Base-by-base conservation (phyloP, 2,329 filamentous ascomycete species). In the Hymenoscyphus occultus region DNA sequence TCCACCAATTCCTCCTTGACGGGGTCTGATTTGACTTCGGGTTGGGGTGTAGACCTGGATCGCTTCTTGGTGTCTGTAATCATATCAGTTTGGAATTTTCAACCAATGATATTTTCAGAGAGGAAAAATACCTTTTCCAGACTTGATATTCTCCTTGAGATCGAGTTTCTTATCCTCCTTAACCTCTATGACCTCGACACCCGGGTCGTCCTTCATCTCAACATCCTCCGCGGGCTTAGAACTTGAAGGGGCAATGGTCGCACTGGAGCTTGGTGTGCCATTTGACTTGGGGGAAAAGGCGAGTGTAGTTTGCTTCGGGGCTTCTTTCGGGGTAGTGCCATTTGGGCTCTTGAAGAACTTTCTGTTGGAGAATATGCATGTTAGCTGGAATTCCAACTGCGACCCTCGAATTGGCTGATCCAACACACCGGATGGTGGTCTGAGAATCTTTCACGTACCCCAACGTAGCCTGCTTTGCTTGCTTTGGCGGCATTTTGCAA, bases 391-490 rank as follows among this genome's bases (percentile, higher is more conserved):
- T 16, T 9, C 28, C 19, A 60, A 9, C 42, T 13, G 65, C 22
- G 32, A 22, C 5, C 40, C 56, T 39, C 57, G 7, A n/a, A 66
- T 73, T 65, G 72, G 67, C 40, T 39, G 51, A 64, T 28, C 14
- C 57, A 62, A 79, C 80, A 78, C 86, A 93, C 90, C 88, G 85
- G 77, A 94, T 80, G 72, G 88, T 92, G 75, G 84, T 86, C 81
- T 94, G 91, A 69, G 83, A 83, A 73, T 87, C 80, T 78, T 86
- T 89, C 68, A 94, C 92, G 80, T 95, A 96, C 93, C 91, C 91
- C 77, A 96, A 80, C 67, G 91, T 96, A 73, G 90, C 87, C 80
- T 96, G 92, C 60, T 74, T 75, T 28, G 75, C 87, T 80, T 96
- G 92, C 60, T 74, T 75, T 28, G 75, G 72, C 69, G 74, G 69